Evolutionary conservation across 495 filamentous ascomycete species (phyloP), one percentile per base, ranked within the genome.

Genomic region (Astrothelium macrocarpum): DNA sequence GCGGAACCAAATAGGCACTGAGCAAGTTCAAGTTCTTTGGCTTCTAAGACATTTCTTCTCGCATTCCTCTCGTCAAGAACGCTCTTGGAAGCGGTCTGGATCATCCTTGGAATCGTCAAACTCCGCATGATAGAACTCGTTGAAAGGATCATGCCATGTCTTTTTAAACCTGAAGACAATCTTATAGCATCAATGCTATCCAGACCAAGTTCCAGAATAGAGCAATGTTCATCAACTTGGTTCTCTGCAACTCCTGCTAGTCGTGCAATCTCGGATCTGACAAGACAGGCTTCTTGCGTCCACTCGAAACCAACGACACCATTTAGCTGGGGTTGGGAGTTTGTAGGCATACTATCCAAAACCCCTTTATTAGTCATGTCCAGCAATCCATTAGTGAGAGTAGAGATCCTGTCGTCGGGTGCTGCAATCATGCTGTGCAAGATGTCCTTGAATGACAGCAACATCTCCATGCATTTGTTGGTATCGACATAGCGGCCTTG

Each of bases 171-270:
- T 1, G 87, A 82, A 1, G 88, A 82, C 3, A 91, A 77, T 70
- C 86, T 89, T 67, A 85, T 87, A 20, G 81, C 73, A 65, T 88
- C 86, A 66, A 89, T 87, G 66, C 86, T 88, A 71, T 89, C 86
- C 10, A 89, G 76, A 0, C 86, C 86, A 12, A 89, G 76, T 56
- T 85, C 80, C 42, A 88, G 77, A 4, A 89, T 74, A 0, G 84
- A 87, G 0, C 82, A 83, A 2, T 77, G 70, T 45, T 80, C 77
- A 25, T 71, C 72, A 26, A 95, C 73, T 4, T 76, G 66, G 1
- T 78, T 71, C 20, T 72, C 66, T 1, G 79, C 70, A 10, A 84
- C 70, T 0, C 79, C 80, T 9, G 86, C 81, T 31, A 93, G 76
- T 0, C 66, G 70, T 26, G 86, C 82, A 49, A 94, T 82, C 65